These are phyloP conservation scores for Poa pratensis DNA, from an alignment of 176 grass and related monocot species.

Conservation along the genomic window DNA sequence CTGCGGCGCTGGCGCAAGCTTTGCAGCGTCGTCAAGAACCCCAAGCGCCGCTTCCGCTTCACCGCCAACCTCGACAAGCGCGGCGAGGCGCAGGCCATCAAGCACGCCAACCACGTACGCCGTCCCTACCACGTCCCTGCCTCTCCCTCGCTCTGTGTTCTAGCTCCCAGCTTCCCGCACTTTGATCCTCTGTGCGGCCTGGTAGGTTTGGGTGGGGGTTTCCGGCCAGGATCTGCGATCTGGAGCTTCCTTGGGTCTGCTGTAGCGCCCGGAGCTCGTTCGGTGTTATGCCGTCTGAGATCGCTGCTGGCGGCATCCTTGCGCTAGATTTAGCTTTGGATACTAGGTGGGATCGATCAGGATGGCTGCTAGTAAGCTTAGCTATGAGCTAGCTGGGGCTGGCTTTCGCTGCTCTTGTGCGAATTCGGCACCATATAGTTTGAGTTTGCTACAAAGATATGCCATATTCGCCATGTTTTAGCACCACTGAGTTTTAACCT, in stretches of 20 bases:
- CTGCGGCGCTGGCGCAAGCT: constrained; percentile 84
- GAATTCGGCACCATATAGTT: not conserved
- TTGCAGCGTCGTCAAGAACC: constrained; percentile 93
- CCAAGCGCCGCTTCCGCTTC: constrained; percentile 92
- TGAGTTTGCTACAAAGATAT: not conserved
- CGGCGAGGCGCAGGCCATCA: constrained; percentile 78
- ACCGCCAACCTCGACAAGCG: constrained; percentile 96
- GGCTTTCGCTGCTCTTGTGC: not conserved
- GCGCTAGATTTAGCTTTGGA: constrained; percentile 8
- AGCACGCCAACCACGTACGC: constrained; percentile 77
- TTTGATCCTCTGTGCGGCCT: not conserved
- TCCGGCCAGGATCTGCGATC: constrained; percentile 44
- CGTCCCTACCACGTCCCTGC: too few species aligned
- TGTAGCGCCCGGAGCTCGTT: not conserved
- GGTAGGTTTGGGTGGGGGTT: not conserved
- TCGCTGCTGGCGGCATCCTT: not conserved
- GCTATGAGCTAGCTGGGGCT: not conserved
- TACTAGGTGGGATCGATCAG: not conserved
- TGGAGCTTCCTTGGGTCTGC: not conserved
- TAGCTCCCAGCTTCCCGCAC: not conserved
- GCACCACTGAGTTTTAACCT: not conserved
- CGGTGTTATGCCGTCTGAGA: not conserved
- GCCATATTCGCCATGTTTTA: not conserved
- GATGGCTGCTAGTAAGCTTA: not conserved
- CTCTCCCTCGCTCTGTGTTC: not conserved